Conservation (phyloP, 1,284 basidiomycete species). For the Mycosarcoma maydis region DNA sequence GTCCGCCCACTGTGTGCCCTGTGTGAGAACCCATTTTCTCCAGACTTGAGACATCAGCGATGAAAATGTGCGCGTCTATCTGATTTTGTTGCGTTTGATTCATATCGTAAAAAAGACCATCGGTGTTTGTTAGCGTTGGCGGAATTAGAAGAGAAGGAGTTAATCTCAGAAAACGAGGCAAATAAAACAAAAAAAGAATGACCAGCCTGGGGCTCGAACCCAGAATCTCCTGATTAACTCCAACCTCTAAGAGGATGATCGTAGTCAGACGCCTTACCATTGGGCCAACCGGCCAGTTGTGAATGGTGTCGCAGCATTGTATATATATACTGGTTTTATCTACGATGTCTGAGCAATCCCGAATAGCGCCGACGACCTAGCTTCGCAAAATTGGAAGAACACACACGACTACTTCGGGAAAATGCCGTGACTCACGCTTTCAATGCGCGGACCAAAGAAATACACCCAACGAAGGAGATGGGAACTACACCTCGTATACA, state of each 20-base stretch:
- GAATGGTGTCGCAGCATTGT: not conserved
- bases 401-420: conserved; percentile 17
- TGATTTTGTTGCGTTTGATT: too few species aligned
- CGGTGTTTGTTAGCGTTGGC: too few species aligned
- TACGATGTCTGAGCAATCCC: too few species aligned
- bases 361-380: conserved; percentile 8
- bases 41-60: not conserved
- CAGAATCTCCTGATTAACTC: conserved; percentile 52
- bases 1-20: too few species aligned
- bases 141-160: not conserved
- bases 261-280: conserved; percentile 58
- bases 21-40: too few species aligned
- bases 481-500: not conserved
- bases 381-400: not conserved
- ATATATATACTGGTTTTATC: too few species aligned
- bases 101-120: too few species aligned
- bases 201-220: conserved; percentile 57
- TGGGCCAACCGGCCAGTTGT: conserved; percentile 49
- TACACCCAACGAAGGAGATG: too few species aligned
- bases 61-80: too few species aligned
- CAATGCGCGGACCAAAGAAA: too few species aligned
- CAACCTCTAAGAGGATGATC: not conserved
- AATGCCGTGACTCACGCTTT: conserved; percentile 33
- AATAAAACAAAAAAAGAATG: conserved; percentile 7
- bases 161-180: not conserved